Conservation (phyloP, 2,329 filamentous ascomycete genomes). For the Huntiella moniliformis region DNA sequence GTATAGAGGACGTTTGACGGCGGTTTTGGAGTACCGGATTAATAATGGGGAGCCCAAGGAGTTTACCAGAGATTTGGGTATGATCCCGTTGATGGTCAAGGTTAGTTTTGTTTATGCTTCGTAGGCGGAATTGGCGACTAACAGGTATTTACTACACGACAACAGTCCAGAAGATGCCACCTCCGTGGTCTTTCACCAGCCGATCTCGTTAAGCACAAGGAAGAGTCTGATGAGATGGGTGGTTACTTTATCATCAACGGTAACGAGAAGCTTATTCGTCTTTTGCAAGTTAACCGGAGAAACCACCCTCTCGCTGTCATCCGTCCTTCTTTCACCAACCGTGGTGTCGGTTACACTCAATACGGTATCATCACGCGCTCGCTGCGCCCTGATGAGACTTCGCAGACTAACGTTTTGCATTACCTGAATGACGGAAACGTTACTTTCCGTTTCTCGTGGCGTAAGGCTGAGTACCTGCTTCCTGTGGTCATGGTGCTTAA, state of each 20-base stretch:
- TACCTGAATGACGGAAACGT: constrained; percentile 92
- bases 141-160: background rate
- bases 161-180: constrained; percentile 72
- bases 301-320: constrained; percentile 94
- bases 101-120: constrained; percentile 26
- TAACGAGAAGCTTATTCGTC: constrained; percentile 87
- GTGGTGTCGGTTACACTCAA: constrained; percentile 72
- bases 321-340: constrained; percentile 72
- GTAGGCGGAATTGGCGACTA: background rate
- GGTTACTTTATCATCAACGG: constrained; percentile 97
- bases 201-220: constrained; percentile 66
- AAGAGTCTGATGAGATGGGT: constrained; percentile 89
- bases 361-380: constrained; percentile 83
- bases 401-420: constrained; percentile 90
- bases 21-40: constrained; percentile 65
- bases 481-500: constrained; percentile 95
- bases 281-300: constrained; percentile 73
- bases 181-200: constrained; percentile 71
- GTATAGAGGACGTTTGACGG: constrained; percentile 73
- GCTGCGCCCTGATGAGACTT: constrained; percentile 91
- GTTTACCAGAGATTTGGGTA: constrained; percentile 66
- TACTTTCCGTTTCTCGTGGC: constrained; percentile 93
- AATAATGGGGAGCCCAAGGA: constrained; percentile 76
- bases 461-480: constrained; percentile 91
- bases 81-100: constrained; percentile 85